These are phyloP conservation scores for Endocladia muricata DNA, from an alignment of 31 red algal species.

Conservation along the genomic window DNA sequence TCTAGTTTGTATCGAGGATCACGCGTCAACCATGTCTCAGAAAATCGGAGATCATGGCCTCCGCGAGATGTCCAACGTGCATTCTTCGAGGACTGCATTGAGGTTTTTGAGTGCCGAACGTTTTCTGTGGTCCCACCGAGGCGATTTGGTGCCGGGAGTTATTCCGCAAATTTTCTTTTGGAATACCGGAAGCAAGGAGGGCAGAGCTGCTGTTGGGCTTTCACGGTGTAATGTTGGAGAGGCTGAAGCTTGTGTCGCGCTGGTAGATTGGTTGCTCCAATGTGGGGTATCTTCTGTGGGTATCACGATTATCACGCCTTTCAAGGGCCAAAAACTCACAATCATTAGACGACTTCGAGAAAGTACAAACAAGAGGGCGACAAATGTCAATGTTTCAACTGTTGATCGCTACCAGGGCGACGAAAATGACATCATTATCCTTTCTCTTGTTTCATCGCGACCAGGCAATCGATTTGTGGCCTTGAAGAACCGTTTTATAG, in stretches of 20 bases:
- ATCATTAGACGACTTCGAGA: conserved; percentile 4
- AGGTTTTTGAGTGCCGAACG: conserved; percentile 1
- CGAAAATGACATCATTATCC: conserved; percentile 66
- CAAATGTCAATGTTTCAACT: conserved; percentile 26
- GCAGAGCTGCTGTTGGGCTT: conserved; percentile 34
- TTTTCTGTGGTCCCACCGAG: conserved; percentile 18
- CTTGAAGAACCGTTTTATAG: conserved; percentile 53
- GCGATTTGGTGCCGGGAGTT: conserved; percentile 26
- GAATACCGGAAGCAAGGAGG: conserved; percentile 27
- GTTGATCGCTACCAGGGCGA: conserved; percentile 73
- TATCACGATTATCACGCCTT: conserved; percentile 55
- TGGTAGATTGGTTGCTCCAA: conserved; percentile 27
- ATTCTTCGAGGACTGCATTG: not conserved
- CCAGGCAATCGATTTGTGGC: conserved; percentile 54
- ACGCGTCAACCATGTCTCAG: conserved; percentile 30
- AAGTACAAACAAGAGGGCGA: not conserved
- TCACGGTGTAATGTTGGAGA: conserved; percentile 31
- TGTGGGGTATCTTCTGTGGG: conserved; percentile 26
- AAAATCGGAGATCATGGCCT: conserved; percentile 14
- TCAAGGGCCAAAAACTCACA: conserved; percentile 59
- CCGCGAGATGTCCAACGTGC: not conserved
- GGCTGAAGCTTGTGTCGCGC: conserved; percentile 24
- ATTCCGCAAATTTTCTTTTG: conserved; percentile 36
- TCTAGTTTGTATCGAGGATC: conserved; percentile 50
- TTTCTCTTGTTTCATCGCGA: conserved; percentile 47